Evolutionary conservation across 495 filamentous ascomycete species (phyloP).

Genomic region (Xanthoparmelia taractica): DNA sequence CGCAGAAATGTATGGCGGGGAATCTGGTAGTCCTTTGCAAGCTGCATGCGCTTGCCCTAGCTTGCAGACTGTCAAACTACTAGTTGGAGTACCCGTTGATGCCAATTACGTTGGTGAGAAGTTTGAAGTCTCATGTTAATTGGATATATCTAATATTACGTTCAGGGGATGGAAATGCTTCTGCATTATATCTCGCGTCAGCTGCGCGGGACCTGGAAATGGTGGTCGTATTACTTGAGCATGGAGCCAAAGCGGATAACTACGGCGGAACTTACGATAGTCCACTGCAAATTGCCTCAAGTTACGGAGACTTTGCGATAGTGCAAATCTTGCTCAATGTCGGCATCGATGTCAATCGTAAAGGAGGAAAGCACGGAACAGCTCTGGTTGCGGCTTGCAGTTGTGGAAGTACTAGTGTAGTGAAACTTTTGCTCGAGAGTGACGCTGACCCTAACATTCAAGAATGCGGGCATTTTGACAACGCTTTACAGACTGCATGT

Average conservation of each 20-base stretch:
- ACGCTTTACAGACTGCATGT: not conserved
- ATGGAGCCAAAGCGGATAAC: not conserved
- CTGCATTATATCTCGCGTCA: conserved; percentile 1
- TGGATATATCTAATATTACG: not conserved
- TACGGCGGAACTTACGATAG: not conserved
- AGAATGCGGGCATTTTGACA: not conserved
- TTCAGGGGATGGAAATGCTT: not conserved
- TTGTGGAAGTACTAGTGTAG: not conserved
- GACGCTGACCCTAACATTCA: not conserved
- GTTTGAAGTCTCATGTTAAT: not conserved
- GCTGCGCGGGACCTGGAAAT: not conserved
- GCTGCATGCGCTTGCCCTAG: not conserved
- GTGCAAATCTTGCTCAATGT: not conserved
- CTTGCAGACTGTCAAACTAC: not conserved
- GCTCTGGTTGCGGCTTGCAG: no score
- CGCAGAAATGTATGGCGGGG: not conserved
- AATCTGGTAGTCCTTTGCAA: not conserved
- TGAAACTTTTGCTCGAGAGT: not conserved
- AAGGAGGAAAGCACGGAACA: no score
- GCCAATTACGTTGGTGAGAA: conserved; percentile 1
- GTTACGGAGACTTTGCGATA: not conserved
- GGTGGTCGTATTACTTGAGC: not conserved
- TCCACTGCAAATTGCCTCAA: not conserved
- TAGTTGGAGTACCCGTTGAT: not conserved
- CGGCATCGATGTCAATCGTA: not conserved